Percentiles rank a stretch among this genome's conserved stretches.
Conservation (phyloP, 805 yeast species). For the Ogataea salicorniae region DNA sequence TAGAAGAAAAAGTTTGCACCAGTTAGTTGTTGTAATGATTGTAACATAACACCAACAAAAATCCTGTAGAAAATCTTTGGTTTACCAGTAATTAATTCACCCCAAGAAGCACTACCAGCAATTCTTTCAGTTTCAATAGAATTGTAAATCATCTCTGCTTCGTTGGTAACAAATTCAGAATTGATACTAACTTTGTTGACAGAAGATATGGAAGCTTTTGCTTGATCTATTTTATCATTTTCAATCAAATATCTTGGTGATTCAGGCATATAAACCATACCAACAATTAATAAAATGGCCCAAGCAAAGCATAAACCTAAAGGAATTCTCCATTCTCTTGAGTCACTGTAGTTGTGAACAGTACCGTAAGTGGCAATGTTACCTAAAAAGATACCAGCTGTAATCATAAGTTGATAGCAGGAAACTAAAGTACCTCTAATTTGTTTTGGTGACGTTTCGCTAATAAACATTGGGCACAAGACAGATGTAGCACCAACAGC, state of each 20-base stretch:
- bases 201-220: constrained; percentile 47
- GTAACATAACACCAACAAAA: constrained; percentile 51
- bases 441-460: constrained; percentile 66
- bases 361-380: constrained; percentile 64
- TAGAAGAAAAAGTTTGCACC: constrained; percentile 65
- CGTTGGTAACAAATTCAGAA: constrained; percentile 48
- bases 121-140: constrained; percentile 55
- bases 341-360: constrained; percentile 40
- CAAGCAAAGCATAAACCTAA: constrained; percentile 45
- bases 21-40: constrained; percentile 56
- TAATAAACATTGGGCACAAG: constrained; percentile 51
- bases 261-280: constrained; percentile 60
- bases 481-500: constrained; percentile 55
- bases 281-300: constrained; percentile 45
- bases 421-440: constrained; percentile 69
- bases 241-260: constrained; percentile 61
- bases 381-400: constrained; percentile 67
- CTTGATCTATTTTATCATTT: constrained; percentile 45
- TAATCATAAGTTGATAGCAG: constrained; percentile 63
- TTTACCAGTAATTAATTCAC: constrained; percentile 54
- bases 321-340: constrained; percentile 66
- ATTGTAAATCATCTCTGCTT: constrained; percentile 49
- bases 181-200: constrained; percentile 53
- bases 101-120: constrained; percentile 65
- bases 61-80: constrained; percentile 57